phyloP scores from a whole-genome alignment of 225 moss, liverwort and hornwort genomes.

The Physcomitrium patens region DNA sequence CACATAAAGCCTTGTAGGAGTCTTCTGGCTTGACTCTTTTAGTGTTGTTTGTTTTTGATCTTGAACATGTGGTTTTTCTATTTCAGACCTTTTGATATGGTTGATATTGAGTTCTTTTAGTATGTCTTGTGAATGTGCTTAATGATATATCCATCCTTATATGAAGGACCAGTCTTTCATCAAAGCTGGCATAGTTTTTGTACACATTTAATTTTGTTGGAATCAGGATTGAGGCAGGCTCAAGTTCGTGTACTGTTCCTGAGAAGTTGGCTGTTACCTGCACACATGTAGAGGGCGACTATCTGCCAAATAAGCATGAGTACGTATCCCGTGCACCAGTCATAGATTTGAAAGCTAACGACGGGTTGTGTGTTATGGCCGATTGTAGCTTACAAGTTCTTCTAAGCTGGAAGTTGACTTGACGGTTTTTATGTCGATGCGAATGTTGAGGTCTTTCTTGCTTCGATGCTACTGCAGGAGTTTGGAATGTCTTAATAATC shows the following conservation, averaged over 20 bases:
- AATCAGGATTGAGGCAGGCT: constrained; percentile 55
- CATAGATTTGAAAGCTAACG: constrained; percentile 4
- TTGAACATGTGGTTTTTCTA: not conserved
- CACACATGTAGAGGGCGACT: constrained; percentile 81
- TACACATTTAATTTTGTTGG: constrained; percentile 28
- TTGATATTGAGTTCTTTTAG: not conserved
- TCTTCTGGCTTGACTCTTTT: not conserved
- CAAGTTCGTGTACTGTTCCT: constrained; percentile 58
- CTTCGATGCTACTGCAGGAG: constrained; percentile 6
- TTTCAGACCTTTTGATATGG: not conserved
- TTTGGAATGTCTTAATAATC: constrained; percentile 17
- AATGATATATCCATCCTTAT: constrained; percentile 6
- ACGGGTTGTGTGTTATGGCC: constrained; percentile 9
- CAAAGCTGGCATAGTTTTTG: constrained; percentile 9
- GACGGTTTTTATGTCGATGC: constrained; percentile 11
- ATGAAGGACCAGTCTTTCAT: not conserved
- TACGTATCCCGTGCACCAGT: constrained; percentile 46
- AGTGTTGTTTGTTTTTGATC: not conserved
- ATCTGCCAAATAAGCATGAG: constrained; percentile 91
- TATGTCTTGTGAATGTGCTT: constrained; percentile 8
- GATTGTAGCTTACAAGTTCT: constrained; percentile 14
- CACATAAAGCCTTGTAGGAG: constrained; percentile 4
- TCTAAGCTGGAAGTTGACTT: constrained; percentile 23
- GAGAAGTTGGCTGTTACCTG: constrained; percentile 77
- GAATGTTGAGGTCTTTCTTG: constrained; percentile 14